Conservation (phyloP, 1,284 basidiomycete genomes). For the Uromyces viciae-fabae region DNA sequence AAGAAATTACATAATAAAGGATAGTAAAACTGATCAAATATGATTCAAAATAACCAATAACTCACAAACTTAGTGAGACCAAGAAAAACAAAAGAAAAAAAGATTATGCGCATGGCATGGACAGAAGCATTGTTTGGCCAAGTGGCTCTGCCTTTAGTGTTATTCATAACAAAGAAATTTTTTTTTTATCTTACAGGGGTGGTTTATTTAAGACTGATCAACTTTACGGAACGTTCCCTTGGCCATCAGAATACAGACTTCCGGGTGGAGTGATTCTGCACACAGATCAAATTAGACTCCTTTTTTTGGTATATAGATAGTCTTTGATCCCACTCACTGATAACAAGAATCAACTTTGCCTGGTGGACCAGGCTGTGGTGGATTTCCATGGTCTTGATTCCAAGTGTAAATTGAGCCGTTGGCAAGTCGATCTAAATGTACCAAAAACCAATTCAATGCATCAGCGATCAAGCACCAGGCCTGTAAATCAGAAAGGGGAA, state of each 20-base stretch:
- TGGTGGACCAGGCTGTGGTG: constrained; percentile 10
- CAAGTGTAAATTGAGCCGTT: constrained; percentile 31
- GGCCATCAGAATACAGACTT: neutral
- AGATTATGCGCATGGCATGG: neutral
- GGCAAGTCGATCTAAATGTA: constrained; percentile 7
- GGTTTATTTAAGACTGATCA: too few relatives aligned
- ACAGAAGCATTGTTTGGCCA: neutral
- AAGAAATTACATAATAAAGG: too few relatives aligned
- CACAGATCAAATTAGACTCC: neutral
- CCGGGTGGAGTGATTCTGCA: constrained; percentile 13
- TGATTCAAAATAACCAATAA: too few relatives aligned
- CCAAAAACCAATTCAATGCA: neutral
- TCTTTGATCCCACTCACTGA: neutral
- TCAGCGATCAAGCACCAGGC: neutral
- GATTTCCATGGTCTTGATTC: constrained; percentile 23
- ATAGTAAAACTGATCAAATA: too few relatives aligned
- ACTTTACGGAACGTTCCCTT: neutral
- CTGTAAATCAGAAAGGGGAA: neutral
- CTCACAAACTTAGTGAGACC: too few relatives aligned
- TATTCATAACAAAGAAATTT: too few relatives aligned
- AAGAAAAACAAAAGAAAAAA: neutral
- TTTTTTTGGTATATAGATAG: neutral
- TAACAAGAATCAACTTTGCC: constrained; percentile 10
- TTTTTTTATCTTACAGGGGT: too few relatives aligned
- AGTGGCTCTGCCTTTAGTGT: neutral